Evolutionary conservation across 208 protist species (phyloP).

Genomic region (Lotmaria passim): DNA sequence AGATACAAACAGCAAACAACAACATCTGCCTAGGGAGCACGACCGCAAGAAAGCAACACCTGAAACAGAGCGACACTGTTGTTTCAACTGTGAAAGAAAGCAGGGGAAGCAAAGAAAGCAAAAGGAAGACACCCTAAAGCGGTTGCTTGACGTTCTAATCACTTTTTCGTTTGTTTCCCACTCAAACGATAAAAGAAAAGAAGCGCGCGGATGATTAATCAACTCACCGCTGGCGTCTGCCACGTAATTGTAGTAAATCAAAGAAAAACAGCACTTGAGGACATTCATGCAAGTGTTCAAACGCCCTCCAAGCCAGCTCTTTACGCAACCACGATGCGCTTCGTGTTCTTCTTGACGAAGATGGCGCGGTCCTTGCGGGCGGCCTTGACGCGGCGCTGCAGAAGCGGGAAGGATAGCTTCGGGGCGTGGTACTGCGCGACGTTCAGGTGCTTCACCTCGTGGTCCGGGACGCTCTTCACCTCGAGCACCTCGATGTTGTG

Average conservation of each 20-base stretch:
- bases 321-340: constrained; percentile 82
- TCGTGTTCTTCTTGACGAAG: constrained; percentile 86
- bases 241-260: constrained; percentile 15
- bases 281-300: background rate
- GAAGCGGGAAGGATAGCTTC: constrained; percentile 96
- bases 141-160: background rate
- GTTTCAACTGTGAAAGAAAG: too few relatives aligned
- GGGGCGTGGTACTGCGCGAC: constrained; percentile 55
- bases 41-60: too few relatives aligned
- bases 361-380: constrained; percentile 83
- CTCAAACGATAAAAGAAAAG: constrained; percentile 30
- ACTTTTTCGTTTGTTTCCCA: constrained; percentile 33
- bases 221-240: background rate
- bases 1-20: too few relatives aligned
- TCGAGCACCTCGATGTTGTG: constrained; percentile 97
- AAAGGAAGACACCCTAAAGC: too few relatives aligned
- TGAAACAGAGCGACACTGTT: too few relatives aligned
- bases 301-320: background rate
- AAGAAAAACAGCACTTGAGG: constrained; percentile 11
- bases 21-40: too few relatives aligned
- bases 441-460: constrained; percentile 81
- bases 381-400: constrained; percentile 85
- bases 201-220: constrained; percentile 9
- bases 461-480: constrained; percentile 89
- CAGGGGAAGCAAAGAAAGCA: too few relatives aligned